Evolutionary conservation across 2,329 filamentous ascomycete species (phyloP).

Genomic region (Exophiala mesophila): DNA sequence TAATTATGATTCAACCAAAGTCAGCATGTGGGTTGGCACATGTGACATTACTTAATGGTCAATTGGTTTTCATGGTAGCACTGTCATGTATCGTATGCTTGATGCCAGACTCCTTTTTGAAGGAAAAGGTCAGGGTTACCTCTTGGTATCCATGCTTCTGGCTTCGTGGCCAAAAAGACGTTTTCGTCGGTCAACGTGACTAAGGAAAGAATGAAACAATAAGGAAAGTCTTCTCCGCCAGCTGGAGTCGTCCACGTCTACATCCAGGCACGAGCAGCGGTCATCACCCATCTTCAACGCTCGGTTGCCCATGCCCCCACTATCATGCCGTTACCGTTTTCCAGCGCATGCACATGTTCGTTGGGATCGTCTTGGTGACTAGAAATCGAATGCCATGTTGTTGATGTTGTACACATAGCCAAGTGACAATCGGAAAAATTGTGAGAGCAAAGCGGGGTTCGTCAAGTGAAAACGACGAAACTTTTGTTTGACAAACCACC

Average conservation of each 20-base stretch:
- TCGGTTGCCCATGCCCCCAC: constrained; percentile 18
- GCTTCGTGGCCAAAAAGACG: constrained; percentile 3
- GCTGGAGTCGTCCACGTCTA: constrained; percentile 1
- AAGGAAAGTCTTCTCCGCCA: constrained; percentile 8
- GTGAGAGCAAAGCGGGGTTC: constrained; percentile 20
- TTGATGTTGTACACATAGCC: constrained; percentile 23
- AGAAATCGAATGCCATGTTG: constrained; percentile 21
- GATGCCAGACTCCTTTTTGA: constrained; percentile 3
- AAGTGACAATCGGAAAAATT: constrained; percentile 14
- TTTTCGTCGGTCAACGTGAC: constrained; percentile 5
- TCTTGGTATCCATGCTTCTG: neutral
- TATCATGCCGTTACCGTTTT: constrained; percentile 18
- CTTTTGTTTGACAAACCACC: constrained; percentile 23
- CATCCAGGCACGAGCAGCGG: too few species aligned
- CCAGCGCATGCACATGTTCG: constrained; percentile 20
- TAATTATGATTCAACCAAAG: neutral
- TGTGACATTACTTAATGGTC: neutral
- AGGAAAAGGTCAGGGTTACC: neutral
- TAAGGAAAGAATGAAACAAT: constrained; percentile 2
- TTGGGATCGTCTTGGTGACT: constrained; percentile 17
- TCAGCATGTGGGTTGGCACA: neutral
- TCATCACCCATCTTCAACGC: constrained; percentile 12
- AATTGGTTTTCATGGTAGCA: neutral
- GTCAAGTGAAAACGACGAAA: constrained; percentile 21
- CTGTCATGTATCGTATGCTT: constrained; percentile 1